phyloP scores from a whole-genome alignment of 2,329 filamentous ascomycete species.

The Calycina marina region DNA sequence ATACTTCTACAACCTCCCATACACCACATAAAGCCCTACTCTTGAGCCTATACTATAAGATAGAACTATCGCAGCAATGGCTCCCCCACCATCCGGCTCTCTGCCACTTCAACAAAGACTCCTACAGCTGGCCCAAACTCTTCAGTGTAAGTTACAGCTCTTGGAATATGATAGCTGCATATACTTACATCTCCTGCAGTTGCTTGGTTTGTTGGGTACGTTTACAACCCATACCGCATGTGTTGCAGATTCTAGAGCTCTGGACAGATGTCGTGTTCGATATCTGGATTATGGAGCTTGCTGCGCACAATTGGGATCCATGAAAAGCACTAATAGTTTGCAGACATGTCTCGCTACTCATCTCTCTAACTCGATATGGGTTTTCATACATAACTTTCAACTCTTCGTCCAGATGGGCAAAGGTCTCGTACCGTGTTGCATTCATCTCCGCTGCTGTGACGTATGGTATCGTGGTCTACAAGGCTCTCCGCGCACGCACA shows the following conservation, averaged over 20 bases:
- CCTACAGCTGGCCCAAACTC: constrained; percentile 65
- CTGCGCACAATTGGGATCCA: constrained; percentile 1
- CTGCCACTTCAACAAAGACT: constrained; percentile 37
- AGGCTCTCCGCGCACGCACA: constrained; percentile 77
- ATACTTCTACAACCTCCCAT: constrained; percentile 1
- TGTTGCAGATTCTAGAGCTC: no score
- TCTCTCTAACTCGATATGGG: constrained; percentile 68
- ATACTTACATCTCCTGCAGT: constrained; percentile 31
- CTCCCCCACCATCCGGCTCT: constrained; percentile 20
- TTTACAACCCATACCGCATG: constrained; percentile 24
- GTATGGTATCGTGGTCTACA: constrained; percentile 98
- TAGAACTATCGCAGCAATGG: constrained; percentile 17
- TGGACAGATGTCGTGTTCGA: constrained; percentile 1
- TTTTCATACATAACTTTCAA: constrained; percentile 84
- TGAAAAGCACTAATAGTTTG: no score
- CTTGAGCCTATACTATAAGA: no score
- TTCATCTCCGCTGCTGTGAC: constrained; percentile 83
- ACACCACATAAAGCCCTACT: no score
- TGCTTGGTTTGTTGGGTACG: constrained; percentile 72
- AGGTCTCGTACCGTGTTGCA: constrained; percentile 75
- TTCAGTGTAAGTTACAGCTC: constrained; percentile 62
- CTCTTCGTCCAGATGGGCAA: constrained; percentile 62
- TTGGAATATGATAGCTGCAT: constrained; percentile 4
- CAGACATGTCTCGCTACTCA: constrained; percentile 76
- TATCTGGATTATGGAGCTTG: constrained; percentile 6